Evolutionary conservation across 495 filamentous ascomycete species (phyloP), one percentile per base, ranked within the genome.

Genomic region (Trichoderma asperelloides): DNA sequence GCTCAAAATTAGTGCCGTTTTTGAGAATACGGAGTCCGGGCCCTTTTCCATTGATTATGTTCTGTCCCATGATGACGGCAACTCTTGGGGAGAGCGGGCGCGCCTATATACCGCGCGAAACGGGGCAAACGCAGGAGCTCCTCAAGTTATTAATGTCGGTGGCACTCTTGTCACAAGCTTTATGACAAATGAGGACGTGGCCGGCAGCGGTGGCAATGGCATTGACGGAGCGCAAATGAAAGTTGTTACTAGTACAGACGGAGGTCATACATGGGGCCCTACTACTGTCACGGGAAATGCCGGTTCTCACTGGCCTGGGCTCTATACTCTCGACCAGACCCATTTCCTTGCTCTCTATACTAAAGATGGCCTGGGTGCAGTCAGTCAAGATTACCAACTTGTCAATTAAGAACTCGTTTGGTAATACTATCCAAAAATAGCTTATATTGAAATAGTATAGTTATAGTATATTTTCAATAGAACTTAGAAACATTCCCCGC

Each of bases 131-230:
- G 84, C 85, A 0, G 84, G 84, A 1, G 82, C 87, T 25, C 87
- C 87, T 40, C 83, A 87, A 70, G 81, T 89, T 37, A 72, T 79
- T 18, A 82, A 82, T 13, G 84, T 81, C 0, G 85, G 87, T 47
- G 84, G 83, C 11, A 82, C 79, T 2, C 65, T 89, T 63, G 85
- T 84, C 2, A 79, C 79, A 0, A 82, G 82, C 40, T 88, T 89
- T 70, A 85, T 86, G 82, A 88, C 86, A 0, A 83, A 89, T 68
- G 86, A 89, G 68, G 84, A 86, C 64, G 67, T 67, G 23, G 51
- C 57, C 0, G 66, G 41, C 3, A 12, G 13, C 12, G 41, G 41
- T 45, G 41, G 41, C 41, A 45, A 45, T 62, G 68, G 70, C 28
- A 65, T 74, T 57, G 74, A 76, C 43, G 74, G 71, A 18, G 69